Conservation (phyloP, 768 basidiomycete species). For the Pseudohyphozyma bogoriensis region DNA sequence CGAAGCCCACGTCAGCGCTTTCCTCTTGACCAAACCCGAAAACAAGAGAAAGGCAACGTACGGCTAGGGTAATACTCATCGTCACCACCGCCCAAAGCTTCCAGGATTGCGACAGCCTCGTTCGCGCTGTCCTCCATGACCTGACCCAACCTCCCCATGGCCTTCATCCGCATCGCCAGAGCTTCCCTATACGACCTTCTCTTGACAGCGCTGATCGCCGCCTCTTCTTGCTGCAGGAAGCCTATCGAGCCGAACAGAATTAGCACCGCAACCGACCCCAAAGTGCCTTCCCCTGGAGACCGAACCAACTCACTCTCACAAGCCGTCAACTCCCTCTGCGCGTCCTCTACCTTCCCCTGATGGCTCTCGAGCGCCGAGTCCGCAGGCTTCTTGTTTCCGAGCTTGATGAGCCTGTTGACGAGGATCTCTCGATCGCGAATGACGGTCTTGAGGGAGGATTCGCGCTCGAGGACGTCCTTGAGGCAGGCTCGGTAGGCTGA, state of each 20-base stretch:
- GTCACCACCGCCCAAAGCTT: background rate
- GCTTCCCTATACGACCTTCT: conserved; percentile 30
- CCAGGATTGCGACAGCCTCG: conserved; percentile 20
- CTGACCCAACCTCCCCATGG: conserved; percentile 29
- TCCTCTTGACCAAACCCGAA: no score
- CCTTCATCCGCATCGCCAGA: conserved; percentile 28
- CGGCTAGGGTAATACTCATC: background rate
- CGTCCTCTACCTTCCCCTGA: conserved; percentile 30
- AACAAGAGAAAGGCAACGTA: background rate
- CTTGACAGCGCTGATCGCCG: conserved; percentile 27
- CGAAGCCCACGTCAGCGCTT: no score
- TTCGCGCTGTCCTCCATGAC: conserved; percentile 25
- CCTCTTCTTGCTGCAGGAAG: conserved; percentile 30
- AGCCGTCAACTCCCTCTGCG: conserved; percentile 30
- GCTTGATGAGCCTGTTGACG: conserved; percentile 31
- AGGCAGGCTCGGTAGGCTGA: conserved; percentile 28
- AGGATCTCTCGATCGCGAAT: conserved; percentile 34
- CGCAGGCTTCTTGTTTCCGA: conserved; percentile 32
- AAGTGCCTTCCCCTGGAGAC: background rate
- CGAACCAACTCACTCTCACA: conserved; percentile 25
- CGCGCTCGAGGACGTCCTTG: conserved; percentile 32
- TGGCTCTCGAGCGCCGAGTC: conserved; percentile 16
- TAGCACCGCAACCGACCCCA: background rate
- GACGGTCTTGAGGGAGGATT: conserved; percentile 30
- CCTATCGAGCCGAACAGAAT: background rate